Evolutionary conservation across 106 monocot genomes (phyloP).

Genomic region (Hemerocallis citrina): DNA sequence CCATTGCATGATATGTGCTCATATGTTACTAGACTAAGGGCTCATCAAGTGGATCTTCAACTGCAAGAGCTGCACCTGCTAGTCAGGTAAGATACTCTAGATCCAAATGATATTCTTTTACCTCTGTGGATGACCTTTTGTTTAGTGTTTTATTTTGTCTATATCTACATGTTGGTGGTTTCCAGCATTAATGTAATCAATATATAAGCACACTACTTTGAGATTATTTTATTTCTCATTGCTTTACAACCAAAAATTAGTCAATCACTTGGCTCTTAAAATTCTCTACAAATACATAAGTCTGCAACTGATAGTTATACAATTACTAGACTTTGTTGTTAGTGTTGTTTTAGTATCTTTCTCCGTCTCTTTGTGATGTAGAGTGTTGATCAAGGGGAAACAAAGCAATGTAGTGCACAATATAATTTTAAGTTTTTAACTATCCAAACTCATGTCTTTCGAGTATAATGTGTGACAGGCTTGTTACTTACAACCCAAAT

Average conservation of each 20-base stretch:
- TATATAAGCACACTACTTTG: background rate
- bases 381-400: too few relatives aligned
- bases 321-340: too few relatives aligned
- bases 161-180: background rate
- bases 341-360: too few relatives aligned
- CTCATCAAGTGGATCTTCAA: slow-evolving; percentile 43
- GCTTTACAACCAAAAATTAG: background rate
- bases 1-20: background rate
- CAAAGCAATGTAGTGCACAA: too few relatives aligned
- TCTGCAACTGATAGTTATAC: too few relatives aligned
- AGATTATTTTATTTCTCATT: background rate
- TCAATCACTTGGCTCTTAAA: background rate
- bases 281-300: background rate
- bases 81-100: slow-evolving; percentile 53
- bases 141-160: background rate
- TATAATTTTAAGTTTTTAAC: too few relatives aligned
- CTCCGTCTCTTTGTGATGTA: too few relatives aligned
- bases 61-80: slow-evolving; percentile 21
- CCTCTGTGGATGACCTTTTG: background rate
- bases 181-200: background rate
- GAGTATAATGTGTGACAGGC: too few relatives aligned
- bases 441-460: too few relatives aligned
- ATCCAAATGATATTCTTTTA: too few relatives aligned
- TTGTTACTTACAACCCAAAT: too few relatives aligned
- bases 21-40: slow-evolving; percentile 43